Conservation (phyloP, 2,329 filamentous ascomycete genomes). For the Magnaporthiopsis incrustans region DNA sequence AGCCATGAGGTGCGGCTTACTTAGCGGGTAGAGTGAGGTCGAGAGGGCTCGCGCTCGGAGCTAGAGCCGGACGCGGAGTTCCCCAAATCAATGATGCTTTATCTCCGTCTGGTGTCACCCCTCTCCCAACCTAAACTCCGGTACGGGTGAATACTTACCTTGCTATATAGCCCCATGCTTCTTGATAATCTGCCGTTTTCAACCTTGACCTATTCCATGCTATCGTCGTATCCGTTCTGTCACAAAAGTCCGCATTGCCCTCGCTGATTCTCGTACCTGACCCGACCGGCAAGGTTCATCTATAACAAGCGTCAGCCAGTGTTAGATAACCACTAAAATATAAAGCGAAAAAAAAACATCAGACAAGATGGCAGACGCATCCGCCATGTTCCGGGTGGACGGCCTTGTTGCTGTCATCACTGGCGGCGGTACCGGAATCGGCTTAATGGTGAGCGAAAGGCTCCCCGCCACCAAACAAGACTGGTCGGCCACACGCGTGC, state of each 20-base stretch:
- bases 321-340: neutral
- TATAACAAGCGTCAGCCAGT: neutral
- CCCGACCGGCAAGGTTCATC: neutral
- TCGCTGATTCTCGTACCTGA: neutral
- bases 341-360: neutral
- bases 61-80: neutral
- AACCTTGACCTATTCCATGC: too few species aligned
- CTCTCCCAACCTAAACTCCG: neutral
- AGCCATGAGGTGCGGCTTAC: neutral
- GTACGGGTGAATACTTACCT: too few species aligned
- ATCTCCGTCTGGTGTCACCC: neutral
- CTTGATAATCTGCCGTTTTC: too few species aligned
- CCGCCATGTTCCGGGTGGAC: constrained; percentile 35
- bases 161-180: neutral
- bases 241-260: neutral
- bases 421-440: constrained; percentile 40
- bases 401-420: constrained; percentile 48
- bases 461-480: too few species aligned
- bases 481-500: too few species aligned
- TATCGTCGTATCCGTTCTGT: neutral
- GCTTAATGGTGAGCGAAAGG: neutral
- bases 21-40: neutral
- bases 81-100: neutral
- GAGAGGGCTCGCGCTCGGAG: too few species aligned
- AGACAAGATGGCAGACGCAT: constrained; percentile 2